Base-by-base conservation (phyloP, 1,284 basidiomycete genomes). In the Cryptococcus hybrid region DNA sequence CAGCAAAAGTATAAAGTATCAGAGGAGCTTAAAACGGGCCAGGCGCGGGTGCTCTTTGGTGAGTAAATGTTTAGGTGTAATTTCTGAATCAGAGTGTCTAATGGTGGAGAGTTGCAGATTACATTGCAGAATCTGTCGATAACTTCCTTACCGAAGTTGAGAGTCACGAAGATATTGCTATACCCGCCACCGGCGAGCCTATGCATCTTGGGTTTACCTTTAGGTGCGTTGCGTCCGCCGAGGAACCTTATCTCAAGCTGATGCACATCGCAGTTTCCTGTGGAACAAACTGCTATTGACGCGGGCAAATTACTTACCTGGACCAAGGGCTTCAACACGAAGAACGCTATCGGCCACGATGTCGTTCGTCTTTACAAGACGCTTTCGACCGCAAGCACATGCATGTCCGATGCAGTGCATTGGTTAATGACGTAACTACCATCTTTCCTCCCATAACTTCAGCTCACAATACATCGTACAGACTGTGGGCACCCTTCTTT, bases 301-400 rank as follows among this genome's bases (percentile, higher is more conserved):
- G 84, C 85, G 36, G 95, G 96, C 2, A 90, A 87, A 60, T 86
- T 99, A 57, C 81, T 97, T 47, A 93, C 89, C 1, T 97, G 94
- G 93, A 96, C 93, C n/a, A 97, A 97, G 78, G 92, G 93, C 4
- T 97, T 96, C 76, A 80, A 88, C 15, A 91, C 91, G 13, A 92
- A 87, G 75, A 89, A 93, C 71, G 94, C 95, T 0, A 80, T 94
- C 48, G 94, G 94, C 43, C 83, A 93, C 65, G 96, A 99, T 73
- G 87, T 98, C 35, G 92, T 98, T 30, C 84, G 88, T 68, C 82
- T 98, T 81, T 99, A 18, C 96, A 99, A 77, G 88, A 94, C 67
- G 90, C 94, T 1, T 90, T 99, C 66, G 88, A 98, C 79, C 81
- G 88, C 68, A 94, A 95, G 78, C 90, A 95, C 69, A 87, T 98